Base-by-base conservation (phyloP, 1,284 basidiomycete species). In the Cerrena zonata region DNA sequence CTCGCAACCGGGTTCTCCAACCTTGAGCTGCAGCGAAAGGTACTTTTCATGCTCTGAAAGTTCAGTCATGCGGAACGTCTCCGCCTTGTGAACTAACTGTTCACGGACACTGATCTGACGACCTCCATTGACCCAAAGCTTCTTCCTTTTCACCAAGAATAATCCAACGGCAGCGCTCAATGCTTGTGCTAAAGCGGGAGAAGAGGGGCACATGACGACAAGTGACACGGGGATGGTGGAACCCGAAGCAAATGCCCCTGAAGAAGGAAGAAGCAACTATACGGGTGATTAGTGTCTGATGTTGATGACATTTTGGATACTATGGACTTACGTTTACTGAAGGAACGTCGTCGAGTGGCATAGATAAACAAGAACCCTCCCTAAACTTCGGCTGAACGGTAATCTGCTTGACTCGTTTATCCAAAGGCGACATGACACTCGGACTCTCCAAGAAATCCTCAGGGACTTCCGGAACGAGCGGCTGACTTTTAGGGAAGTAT, bases 401-500 rank as follows among this genome's bases (percentile, higher is more conserved):
- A 15, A 68, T 56, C 2, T 64, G 65, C 50, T 65, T 65, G 37
- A 71, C 62, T 7, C 49, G 37, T 22, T 60, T 55, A 19, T 50
- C 22, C 52, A 50, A 42, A 27, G 36, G 19, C 30, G 45, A 4
- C 30, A 24, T 7, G 56, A 56, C 5, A 63, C 58, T 22, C 57
- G 56, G 19, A 65, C 65, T 39, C 67, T 65, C 13, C 19, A 42
- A 23, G 19, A 42, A 42, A 23, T 13, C 24, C 15, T 57, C 56
- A 22, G 60, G 50, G 30, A 72, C 40, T 0, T 69, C 62, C 13
- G 69, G 68, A 25, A 64, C 53, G 10, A 56, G 44, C 3, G 73
- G 74, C 50, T 66, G 63, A 15, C 71, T 65, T 57, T 74, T 74
- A 5, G 73, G 74, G 15, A 74, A 62, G 54, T 72, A 73, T 23